phyloP scores from a whole-genome alignment of 2,329 filamentous ascomycete species.

The Cercospora janseana region DNA sequence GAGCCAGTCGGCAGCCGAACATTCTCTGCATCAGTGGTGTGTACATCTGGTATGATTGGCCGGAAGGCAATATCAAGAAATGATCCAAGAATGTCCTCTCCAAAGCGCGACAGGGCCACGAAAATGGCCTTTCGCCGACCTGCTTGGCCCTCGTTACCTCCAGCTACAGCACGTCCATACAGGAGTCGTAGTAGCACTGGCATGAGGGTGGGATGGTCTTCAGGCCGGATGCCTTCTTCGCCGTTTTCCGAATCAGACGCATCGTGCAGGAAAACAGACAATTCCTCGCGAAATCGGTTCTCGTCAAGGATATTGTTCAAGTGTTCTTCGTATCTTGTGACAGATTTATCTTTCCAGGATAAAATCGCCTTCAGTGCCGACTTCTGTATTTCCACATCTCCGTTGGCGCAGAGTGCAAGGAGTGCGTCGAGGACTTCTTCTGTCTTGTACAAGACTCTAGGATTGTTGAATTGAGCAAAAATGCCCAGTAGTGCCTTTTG shows the following conservation, averaged over 20 bases:
- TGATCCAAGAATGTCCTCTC: slow-evolving; percentile 68
- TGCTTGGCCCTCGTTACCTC: slow-evolving; percentile 76
- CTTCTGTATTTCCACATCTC: slow-evolving; percentile 86
- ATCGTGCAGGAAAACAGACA: slow-evolving; percentile 71
- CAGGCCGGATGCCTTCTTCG: slow-evolving; percentile 64
- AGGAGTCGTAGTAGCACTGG: slow-evolving; percentile 82
- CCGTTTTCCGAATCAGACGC: slow-evolving; percentile 49
- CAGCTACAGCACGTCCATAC: slow-evolving; percentile 83
- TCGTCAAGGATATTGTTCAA: slow-evolving; percentile 86
- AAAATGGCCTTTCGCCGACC: slow-evolving; percentile 72
- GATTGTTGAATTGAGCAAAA: slow-evolving; percentile 83
- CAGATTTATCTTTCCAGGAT: slow-evolving; percentile 78
- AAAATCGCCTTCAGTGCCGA: slow-evolving; percentile 79
- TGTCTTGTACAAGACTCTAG: slow-evolving; percentile 75
- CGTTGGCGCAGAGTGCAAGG: slow-evolving; percentile 75
- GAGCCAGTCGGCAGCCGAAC: slow-evolving; percentile 15
- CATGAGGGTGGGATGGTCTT: slow-evolving; percentile 72
- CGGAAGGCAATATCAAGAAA: slow-evolving; percentile 72
- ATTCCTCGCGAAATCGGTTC: slow-evolving; percentile 84
- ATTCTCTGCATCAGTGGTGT: not conserved
- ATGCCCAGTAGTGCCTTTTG: slow-evolving; percentile 78
- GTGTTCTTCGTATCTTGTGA: slow-evolving; percentile 79
- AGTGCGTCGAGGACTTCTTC: slow-evolving; percentile 74
- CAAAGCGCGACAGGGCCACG: slow-evolving; percentile 75
- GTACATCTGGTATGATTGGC: slow-evolving; percentile 43